These are phyloP conservation scores for Ustilago esculenta DNA, from an alignment of 1,284 basidiomycete genomes.

Conservation along the genomic window DNA sequence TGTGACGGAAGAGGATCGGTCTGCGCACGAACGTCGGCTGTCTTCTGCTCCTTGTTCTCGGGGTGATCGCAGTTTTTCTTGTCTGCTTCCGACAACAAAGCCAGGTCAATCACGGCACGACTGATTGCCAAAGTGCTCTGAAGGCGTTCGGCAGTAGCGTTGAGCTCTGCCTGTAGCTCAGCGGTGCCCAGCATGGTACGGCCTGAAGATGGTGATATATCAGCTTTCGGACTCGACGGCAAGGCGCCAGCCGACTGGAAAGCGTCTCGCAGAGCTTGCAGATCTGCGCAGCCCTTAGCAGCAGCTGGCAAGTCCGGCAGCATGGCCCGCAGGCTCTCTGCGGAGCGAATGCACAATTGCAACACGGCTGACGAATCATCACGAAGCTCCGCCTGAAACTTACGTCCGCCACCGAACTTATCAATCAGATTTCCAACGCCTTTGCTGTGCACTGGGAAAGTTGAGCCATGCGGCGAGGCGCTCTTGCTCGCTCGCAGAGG, in stretches of 20 bases:
- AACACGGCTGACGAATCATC: constrained; percentile 19
- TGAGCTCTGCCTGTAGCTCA: constrained; percentile 29
- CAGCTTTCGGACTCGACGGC: constrained; percentile 4
- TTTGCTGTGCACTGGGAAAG: constrained; percentile 22
- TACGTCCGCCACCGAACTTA: constrained; percentile 38
- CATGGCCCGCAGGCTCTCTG: constrained; percentile 29
- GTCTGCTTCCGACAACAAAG: constrained; percentile 18
- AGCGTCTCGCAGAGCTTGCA: constrained; percentile 28
- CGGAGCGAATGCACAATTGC: constrained; percentile 25
- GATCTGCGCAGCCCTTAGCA: constrained; percentile 25
- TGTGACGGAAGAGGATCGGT: constrained; percentile 19
- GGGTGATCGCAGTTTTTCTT: constrained; percentile 6
- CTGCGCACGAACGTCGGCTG: constrained; percentile 2
- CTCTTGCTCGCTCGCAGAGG: constrained; percentile 12
- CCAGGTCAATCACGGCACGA: constrained; percentile 28
- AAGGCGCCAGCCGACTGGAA: constrained; percentile 15
- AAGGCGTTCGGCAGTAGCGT: constrained; percentile 18
- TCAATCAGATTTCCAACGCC: constrained; percentile 41
- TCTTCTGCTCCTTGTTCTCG: constrained; percentile 1
- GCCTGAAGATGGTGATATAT: constrained; percentile 9
- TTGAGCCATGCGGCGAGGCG: constrained; percentile 9
- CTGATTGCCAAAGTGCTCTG: constrained; percentile 33
- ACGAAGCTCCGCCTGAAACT: constrained; percentile 15
- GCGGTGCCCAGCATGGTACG: constrained; percentile 8
- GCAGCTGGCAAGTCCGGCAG: constrained; percentile 27